phyloP scores from a whole-genome alignment of 108 stramenopile genomes.

The Cyclotella distinguenda region DNA sequence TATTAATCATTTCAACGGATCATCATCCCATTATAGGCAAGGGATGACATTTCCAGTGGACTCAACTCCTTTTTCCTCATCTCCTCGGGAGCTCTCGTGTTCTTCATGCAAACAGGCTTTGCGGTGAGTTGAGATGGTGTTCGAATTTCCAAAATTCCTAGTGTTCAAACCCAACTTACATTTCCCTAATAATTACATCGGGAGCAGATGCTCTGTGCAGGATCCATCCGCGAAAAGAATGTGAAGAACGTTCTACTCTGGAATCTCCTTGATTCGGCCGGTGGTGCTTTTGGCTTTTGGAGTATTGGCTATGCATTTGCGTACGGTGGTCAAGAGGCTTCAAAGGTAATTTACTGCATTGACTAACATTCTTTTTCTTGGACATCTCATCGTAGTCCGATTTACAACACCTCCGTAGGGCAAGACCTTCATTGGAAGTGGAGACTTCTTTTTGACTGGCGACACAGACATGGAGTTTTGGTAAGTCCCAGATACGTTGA shows the following conservation, averaged over 20 bases:
- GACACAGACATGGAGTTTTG: constrained; percentile 40
- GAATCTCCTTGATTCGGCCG: constrained; percentile 86
- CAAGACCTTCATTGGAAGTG: constrained; percentile 68
- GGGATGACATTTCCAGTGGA: constrained; percentile 35
- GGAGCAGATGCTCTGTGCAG: constrained; percentile 74
- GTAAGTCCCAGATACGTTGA: constrained; percentile 19
- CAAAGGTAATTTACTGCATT: no score
- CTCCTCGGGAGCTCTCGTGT: constrained; percentile 83
- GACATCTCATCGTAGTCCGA: no score
- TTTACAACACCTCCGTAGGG: no score
- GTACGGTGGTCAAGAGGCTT: constrained; percentile 51
- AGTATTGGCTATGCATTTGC: constrained; percentile 83
- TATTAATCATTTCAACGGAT: neutral
- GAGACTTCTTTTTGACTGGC: constrained; percentile 56
- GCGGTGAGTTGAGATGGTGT: constrained; percentile 24
- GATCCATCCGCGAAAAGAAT: constrained; percentile 81
- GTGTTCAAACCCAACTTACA: neutral
- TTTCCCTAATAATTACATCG: neutral
- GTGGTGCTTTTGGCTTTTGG: constrained; percentile 87
- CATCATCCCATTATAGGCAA: constrained; percentile 9
- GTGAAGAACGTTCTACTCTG: constrained; percentile 87
- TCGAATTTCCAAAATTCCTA: neutral
- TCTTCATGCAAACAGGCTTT: constrained; percentile 92
- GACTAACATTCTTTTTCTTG: no score
- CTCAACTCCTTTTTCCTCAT: constrained; percentile 78